Evolutionary conservation across 202 grass and related monocot species (phyloP).

Genomic region (Carex sylvatica): DNA sequence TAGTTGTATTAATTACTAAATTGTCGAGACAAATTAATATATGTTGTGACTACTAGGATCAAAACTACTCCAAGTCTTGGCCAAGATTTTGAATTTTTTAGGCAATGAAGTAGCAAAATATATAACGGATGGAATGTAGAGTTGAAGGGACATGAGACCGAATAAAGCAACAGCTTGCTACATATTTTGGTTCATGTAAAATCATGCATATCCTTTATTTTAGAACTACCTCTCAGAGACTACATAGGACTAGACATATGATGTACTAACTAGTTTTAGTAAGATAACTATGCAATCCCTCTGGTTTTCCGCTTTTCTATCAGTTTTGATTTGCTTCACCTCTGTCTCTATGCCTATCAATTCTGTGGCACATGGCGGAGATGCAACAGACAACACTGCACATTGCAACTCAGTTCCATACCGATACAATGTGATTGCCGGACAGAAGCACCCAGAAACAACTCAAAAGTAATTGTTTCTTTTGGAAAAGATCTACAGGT

Average conservation of each 20-base stretch:
- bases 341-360: not conserved
- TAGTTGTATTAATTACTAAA: no score
- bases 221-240: not conserved
- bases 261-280: not conserved
- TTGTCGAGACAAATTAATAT: no score
- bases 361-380: not conserved
- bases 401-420: no score
- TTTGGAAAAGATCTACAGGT: no score
- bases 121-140: no score
- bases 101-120: no score
- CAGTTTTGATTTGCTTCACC: not conserved
- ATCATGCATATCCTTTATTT: not conserved
- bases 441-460: no score
- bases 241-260: not conserved
- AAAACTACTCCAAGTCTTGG: not conserved
- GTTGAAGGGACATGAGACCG: not conserved
- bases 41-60: no score
- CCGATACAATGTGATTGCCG: no score
- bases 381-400: not conserved
- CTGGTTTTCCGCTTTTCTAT: not conserved
- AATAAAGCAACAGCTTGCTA: not conserved
- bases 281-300: not conserved
- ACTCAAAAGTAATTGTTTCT: no score
- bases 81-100: no score
- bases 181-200: not conserved